A percentile compares a stretch with the other conserved stretches of the same genome.
phyloP scores from a whole-genome alignment of 345 rosid genomes.

The Populus deltoides region DNA sequence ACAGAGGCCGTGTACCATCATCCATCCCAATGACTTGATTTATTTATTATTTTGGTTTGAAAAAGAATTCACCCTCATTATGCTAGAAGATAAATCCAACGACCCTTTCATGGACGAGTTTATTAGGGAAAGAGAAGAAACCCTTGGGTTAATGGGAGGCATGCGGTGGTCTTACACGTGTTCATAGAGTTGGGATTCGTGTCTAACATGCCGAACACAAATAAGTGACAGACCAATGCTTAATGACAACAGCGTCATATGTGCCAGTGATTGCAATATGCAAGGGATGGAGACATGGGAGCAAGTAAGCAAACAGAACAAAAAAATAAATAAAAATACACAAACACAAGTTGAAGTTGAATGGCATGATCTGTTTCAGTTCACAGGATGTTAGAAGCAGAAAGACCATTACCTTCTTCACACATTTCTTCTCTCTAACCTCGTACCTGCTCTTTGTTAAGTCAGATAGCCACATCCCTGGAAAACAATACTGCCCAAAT shows the following conservation, averaged over 20 bases:
- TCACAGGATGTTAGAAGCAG: neutral
- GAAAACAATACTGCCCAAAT: slow-evolving; percentile 59
- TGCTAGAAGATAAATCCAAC: neutral
- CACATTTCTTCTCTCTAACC: slow-evolving; percentile 72
- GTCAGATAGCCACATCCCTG: slow-evolving; percentile 73
- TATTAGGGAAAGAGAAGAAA: neutral
- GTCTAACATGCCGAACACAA: slow-evolving; percentile 8
- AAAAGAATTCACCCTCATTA: neutral
- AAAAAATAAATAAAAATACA: too few relatives aligned
- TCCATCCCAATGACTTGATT: neutral
- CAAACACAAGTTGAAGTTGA: neutral
- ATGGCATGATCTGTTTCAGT: neutral
- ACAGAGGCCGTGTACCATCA: neutral
- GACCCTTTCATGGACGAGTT: neutral
- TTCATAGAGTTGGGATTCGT: neutral
- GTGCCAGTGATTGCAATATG: neutral
- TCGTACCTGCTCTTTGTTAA: slow-evolving; percentile 66
- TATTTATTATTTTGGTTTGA: neutral
- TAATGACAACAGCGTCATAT: neutral
- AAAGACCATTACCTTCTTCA: slow-evolving; percentile 50
- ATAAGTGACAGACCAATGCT: neutral
- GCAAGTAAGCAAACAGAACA: neutral
- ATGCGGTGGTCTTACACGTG: neutral
- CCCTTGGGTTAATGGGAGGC: neutral
- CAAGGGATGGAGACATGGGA: neutral